A percentile compares a stretch with the other conserved stretches of the same genome.
These are phyloP conservation scores for Tuber indicum DNA, from an alignment of 495 filamentous ascomycete genomes.

Conservation along the genomic window DNA sequence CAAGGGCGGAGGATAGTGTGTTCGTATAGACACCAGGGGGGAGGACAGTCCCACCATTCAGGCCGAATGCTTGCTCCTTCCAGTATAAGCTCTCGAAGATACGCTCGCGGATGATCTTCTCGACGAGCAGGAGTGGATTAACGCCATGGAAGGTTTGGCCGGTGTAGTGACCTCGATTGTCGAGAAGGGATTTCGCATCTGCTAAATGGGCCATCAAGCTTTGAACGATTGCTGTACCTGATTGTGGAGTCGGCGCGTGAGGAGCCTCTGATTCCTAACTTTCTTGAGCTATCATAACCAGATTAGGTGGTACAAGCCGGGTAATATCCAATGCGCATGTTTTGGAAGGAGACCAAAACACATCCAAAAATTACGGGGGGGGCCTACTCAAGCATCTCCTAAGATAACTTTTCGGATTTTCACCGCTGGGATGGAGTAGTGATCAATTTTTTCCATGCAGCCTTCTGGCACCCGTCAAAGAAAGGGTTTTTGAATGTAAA, in stretches of 20 bases:
- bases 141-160: constrained; percentile 62
- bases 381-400: too few species aligned
- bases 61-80: constrained; percentile 95
- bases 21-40: neutral
- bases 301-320: neutral
- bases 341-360: neutral
- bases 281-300: neutral
- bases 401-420: too few species aligned
- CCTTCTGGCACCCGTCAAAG: too few species aligned
- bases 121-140: constrained; percentile 64
- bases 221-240: neutral
- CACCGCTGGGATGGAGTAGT: too few species aligned
- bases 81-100: constrained; percentile 93
- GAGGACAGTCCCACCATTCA: constrained; percentile 62
- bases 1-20: neutral
- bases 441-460: too few species aligned
- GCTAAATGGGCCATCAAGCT: constrained; percentile 44
- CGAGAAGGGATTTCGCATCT: constrained; percentile 47
- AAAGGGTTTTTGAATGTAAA: too few species aligned
- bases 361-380: neutral
- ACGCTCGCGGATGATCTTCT: constrained; percentile 76
- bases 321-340: neutral
- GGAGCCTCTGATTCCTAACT: neutral
- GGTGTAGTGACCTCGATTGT: constrained; percentile 49
- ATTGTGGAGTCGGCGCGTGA: neutral